Percentiles rank a stretch among this genome's conserved stretches.
These are phyloP conservation scores for Pezicula carpinea DNA, from an alignment of 2,329 filamentous ascomycete species.

Conservation along the genomic window DNA sequence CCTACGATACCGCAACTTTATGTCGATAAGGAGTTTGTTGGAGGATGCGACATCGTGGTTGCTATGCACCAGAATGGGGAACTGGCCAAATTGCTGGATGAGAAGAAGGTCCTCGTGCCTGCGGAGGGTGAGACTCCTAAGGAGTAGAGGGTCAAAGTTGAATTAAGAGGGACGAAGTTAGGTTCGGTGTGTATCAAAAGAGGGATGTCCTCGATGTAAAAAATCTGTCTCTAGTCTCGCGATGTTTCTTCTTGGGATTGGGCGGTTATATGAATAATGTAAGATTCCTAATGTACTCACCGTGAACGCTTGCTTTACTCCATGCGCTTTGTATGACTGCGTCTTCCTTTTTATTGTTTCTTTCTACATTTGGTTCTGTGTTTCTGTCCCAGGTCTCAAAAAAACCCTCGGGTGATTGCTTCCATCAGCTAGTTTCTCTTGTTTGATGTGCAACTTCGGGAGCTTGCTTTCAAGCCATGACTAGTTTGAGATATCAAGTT, in stretches of 20 bases:
- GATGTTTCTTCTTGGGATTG: no score
- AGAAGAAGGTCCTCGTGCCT: conserved; percentile 74
- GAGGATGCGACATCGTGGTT: conserved; percentile 95
- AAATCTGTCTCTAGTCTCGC: neutral
- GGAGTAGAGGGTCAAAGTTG: neutral
- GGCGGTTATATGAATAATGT: neutral
- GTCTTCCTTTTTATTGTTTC: no score
- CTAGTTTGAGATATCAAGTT: no score
- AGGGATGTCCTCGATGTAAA: neutral
- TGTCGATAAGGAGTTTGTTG: conserved; percentile 90
- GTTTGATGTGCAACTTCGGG: no score
- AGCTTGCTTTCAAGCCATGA: no score
- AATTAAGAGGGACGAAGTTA: neutral
- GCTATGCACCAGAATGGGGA: conserved; percentile 97
- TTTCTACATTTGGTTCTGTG: no score
- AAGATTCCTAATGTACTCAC: no score
- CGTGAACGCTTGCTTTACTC: no score
- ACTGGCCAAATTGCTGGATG: conserved; percentile 83
- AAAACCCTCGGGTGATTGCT: no score
- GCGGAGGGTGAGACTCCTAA: conserved; percentile 14
- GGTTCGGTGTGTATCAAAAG: neutral
- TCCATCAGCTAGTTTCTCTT: no score
- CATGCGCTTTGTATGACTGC: no score
- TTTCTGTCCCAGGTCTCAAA: no score
- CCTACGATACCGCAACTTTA: conserved; percentile 97